Evolutionary conservation across 2,329 filamentous ascomycete species (phyloP).

Genomic region (Aureobasidium sp.): DNA sequence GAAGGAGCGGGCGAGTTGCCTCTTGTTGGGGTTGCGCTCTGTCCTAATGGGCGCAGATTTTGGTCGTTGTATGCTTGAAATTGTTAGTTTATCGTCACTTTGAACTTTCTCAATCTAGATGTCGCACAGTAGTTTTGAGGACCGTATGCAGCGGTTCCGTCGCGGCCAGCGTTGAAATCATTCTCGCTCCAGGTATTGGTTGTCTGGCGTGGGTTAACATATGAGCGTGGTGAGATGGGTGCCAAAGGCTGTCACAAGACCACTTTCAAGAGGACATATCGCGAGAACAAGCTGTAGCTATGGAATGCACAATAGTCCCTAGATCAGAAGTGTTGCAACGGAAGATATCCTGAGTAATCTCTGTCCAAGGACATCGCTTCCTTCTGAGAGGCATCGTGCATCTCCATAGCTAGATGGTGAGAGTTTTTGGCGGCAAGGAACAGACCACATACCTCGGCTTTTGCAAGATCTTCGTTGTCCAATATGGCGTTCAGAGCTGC

Average conservation of each 20-base stretch:
- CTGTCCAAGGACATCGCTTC: background rate
- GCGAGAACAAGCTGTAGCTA: background rate
- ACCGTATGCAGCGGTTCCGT: slow-evolving; percentile 22
- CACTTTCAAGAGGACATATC: background rate
- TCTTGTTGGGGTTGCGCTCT: slow-evolving; percentile 27
- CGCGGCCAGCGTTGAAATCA: slow-evolving; percentile 24
- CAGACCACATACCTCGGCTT: slow-evolving; percentile 20
- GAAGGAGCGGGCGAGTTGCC: slow-evolving; percentile 24
- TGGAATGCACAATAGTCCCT: background rate
- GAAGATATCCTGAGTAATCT: background rate
- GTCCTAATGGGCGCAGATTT: slow-evolving; percentile 24
- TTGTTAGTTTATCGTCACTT: background rate
- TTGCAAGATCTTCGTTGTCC: slow-evolving; percentile 27
- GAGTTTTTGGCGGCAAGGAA: background rate
- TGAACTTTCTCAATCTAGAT: background rate
- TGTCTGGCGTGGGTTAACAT: slow-evolving; percentile 1
- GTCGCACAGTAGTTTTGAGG: slow-evolving; percentile 11
- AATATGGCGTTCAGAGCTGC: slow-evolving; percentile 26
- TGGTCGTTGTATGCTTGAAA: slow-evolving; percentile 17
- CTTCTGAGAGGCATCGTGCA: background rate
- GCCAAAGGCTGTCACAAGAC: background rate
- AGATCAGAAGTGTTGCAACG: background rate
- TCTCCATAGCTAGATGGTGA: background rate
- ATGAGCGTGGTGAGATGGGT: background rate
- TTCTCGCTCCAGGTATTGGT: slow-evolving; percentile 26